Evolutionary conservation across 116 monocot genomes (phyloP).

Genomic region (Zostera marina): DNA sequence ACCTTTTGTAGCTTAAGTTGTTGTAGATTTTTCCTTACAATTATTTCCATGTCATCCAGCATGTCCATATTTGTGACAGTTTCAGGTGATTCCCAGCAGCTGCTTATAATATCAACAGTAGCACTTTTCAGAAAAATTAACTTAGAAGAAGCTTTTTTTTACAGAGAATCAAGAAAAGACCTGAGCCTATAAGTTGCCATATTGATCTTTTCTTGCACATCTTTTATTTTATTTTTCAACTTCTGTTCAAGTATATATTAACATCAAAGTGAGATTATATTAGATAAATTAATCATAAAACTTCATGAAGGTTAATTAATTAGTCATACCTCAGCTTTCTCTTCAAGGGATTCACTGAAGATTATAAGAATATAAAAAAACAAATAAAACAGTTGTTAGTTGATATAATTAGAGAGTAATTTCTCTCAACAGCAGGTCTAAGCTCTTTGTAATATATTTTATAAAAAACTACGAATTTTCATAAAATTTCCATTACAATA

Average conservation of each 20-base stretch:
- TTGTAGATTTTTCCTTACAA: not conserved
- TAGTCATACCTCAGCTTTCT: not conserved
- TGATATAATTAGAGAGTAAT: no score
- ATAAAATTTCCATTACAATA: no score
- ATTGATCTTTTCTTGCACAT: not conserved
- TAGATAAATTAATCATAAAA: no score
- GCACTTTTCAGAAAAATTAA: not conserved
- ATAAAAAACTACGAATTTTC: no score
- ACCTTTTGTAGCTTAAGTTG: not conserved
- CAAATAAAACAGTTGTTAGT: no score
- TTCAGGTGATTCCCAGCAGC: conserved; percentile 1
- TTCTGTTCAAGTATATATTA: not conserved
- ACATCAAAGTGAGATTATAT: no score
- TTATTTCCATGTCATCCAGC: conserved; percentile 3
- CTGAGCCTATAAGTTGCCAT: not conserved
- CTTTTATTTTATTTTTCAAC: not conserved
- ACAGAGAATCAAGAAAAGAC: no score
- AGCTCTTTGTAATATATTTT: no score
- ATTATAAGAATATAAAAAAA: no score
- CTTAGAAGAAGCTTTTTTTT: not conserved
- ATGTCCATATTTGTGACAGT: not conserved
- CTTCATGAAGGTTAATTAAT: not conserved
- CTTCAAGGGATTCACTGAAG: not conserved
- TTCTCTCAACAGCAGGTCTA: no score
- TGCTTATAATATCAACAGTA: not conserved